Conservation (phyloP, 1,284 basidiomycete species). For the Cryptococcus jaspeensis region DNA sequence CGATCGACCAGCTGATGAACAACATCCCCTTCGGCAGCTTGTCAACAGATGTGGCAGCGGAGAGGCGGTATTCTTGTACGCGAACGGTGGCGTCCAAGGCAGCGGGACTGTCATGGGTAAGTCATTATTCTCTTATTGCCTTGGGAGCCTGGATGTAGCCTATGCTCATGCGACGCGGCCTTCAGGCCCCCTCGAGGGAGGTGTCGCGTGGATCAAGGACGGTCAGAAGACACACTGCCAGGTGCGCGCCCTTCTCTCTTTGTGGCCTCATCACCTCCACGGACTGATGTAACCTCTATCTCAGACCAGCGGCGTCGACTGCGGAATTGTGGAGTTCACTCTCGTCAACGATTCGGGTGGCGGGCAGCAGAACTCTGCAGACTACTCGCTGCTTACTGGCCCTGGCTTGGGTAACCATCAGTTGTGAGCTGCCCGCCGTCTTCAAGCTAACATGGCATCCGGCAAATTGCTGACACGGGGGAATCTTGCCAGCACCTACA, state of each 20-base stretch:
- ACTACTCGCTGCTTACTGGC: conserved; percentile 23
- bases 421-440: conserved; percentile 7
- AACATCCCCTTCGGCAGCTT: conserved; percentile 4
- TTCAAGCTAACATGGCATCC: neutral
- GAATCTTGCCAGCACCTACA: conserved; percentile 14
- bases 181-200: conserved; percentile 21
- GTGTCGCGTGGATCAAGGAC: conserved; percentile 23
- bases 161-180: conserved; percentile 3
- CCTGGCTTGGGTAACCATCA: conserved; percentile 13
- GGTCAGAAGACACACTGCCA: conserved; percentile 7
- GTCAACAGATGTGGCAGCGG: conserved; percentile 21
- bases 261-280: too few species aligned
- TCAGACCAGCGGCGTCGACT: conserved; percentile 18
- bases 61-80: too few species aligned
- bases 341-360: conserved; percentile 1
- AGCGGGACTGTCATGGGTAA: too few species aligned
- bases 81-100: too few species aligned
- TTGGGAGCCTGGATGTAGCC: conserved; percentile 14
- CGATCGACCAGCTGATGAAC: too few species aligned
- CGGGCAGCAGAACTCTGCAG: conserved; percentile 13
- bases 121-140: neutral
- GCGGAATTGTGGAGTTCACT: conserved; percentile 28
- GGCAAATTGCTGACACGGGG: neutral
- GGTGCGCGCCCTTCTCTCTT: too few species aligned
- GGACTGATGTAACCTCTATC: too few species aligned